Percentiles rank a stretch among this genome's conserved stretches.
phyloP scores from a whole-genome alignment of 768 basidiomycete genomes.

The Kwoniella sp. region DNA sequence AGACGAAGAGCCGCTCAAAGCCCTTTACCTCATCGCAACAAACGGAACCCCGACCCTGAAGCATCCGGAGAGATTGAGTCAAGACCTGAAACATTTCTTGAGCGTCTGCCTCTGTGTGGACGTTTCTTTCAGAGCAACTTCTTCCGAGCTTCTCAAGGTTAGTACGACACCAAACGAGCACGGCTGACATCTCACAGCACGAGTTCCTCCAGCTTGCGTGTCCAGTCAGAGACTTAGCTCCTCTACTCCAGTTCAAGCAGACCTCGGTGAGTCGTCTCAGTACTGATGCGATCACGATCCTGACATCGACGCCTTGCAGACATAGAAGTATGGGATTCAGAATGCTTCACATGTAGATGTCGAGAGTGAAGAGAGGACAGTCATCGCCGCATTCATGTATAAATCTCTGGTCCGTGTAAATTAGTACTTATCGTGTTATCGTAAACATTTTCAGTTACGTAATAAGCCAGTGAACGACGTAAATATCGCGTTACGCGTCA shows the following conservation, averaged over 20 bases:
- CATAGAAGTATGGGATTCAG: too few relatives aligned
- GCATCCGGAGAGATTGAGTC: conserved; percentile 86
- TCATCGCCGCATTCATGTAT: too few relatives aligned
- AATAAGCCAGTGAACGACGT: too few relatives aligned
- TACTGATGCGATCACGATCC: neutral
- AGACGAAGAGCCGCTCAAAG: conserved; percentile 94
- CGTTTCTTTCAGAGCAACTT: conserved; percentile 87
- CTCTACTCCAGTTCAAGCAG: conserved; percentile 66
- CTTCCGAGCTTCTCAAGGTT: conserved; percentile 53
- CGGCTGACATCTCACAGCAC: conserved; percentile 64
- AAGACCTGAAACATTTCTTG: conserved; percentile 92
- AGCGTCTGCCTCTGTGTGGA: conserved; percentile 99
- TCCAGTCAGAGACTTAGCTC: conserved; percentile 76
- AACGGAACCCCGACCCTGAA: conserved; percentile 98
- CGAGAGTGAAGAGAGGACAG: too few relatives aligned
- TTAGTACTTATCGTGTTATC: too few relatives aligned
- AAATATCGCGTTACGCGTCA: too few relatives aligned
- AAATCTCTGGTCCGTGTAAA: too few relatives aligned
- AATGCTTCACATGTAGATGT: too few relatives aligned
- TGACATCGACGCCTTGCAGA: neutral
- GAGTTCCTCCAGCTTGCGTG: conserved; percentile 93
- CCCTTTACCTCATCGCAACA: conserved; percentile 95
- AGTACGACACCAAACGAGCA: conserved; percentile 14
- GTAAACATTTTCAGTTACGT: too few relatives aligned
- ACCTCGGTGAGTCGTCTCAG: conserved; percentile 12